phyloP scores from a whole-genome alignment of 352 stramenopile species.

The Pythium brassicae region DNA sequence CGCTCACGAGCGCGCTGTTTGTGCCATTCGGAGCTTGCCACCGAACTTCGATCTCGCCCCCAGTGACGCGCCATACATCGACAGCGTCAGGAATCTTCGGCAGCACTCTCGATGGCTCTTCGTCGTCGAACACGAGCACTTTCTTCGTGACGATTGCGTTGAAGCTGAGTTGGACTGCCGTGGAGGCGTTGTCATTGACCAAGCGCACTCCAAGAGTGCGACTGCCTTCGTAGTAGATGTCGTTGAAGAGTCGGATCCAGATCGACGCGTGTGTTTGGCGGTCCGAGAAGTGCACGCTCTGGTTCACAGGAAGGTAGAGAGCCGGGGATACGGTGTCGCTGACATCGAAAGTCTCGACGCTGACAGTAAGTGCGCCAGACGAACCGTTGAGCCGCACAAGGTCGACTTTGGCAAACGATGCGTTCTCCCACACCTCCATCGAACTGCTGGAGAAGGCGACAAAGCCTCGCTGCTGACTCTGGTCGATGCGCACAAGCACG shows the following conservation, averaged over 20 bases:
- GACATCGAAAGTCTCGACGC: conserved; percentile 51
- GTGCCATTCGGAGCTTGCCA: conserved; percentile 16
- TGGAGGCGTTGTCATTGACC: conserved; percentile 4
- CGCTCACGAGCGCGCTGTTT: not conserved
- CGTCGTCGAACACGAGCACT: conserved; percentile 44
- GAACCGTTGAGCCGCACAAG: conserved; percentile 52
- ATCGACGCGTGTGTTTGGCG: conserved; percentile 29
- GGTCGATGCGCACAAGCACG: conserved; percentile 25
- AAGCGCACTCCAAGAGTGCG: conserved; percentile 42
- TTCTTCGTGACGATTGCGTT: conserved; percentile 20
- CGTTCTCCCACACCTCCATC: conserved; percentile 29
- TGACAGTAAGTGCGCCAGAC: conserved; percentile 26
- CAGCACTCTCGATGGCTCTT: conserved; percentile 26
- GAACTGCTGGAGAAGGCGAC: conserved; percentile 23
- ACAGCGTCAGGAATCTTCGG: conserved; percentile 16
- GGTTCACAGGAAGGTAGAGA: conserved; percentile 31
- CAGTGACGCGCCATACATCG: conserved; percentile 20
- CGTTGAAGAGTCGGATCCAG: conserved; percentile 43
- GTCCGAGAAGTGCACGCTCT: conserved; percentile 25
- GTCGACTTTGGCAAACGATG: conserved; percentile 29
- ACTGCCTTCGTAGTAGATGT: conserved; percentile 29
- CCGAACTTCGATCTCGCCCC: conserved; percentile 42
- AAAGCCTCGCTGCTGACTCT: conserved; percentile 25
- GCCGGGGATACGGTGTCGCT: conserved; percentile 9
- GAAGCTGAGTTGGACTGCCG: not conserved